Evolutionary conservation across 768 basidiomycete genomes (phyloP).

Genomic region (Rhodotorula diobovata): DNA sequence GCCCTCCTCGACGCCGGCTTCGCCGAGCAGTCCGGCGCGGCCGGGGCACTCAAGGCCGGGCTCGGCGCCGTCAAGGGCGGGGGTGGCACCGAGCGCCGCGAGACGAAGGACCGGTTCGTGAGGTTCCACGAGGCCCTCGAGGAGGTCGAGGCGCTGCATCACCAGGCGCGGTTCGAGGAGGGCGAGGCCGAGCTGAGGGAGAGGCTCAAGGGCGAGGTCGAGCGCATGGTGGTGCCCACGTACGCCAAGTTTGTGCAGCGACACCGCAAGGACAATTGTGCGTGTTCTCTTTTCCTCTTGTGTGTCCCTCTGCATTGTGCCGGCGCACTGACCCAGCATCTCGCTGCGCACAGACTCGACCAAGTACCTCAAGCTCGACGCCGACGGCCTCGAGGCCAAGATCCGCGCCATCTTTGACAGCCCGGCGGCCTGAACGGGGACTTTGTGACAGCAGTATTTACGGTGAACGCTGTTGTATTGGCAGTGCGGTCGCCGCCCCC

Average conservation of each 20-base stretch:
- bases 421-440: background rate
- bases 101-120: conserved; percentile 42
- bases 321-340: background rate
- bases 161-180: conserved; percentile 30
- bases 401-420: conserved; percentile 31
- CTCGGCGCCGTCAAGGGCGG: conserved; percentile 35
- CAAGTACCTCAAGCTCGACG: conserved; percentile 39
- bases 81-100: conserved; percentile 36
- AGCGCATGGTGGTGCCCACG: conserved; percentile 41
- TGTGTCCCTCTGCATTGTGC: background rate
- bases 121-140: conserved; percentile 43
- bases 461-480: no score
- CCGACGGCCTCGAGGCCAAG: conserved; percentile 32
- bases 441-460: no score
- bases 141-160: conserved; percentile 41
- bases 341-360: conserved; percentile 17
- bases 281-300: background rate
- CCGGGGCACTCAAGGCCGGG: conserved; percentile 38
- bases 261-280: conserved; percentile 38
- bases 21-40: conserved; percentile 36
- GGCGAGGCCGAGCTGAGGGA: conserved; percentile 39
- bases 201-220: conserved; percentile 41
- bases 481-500: no score
- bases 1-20: conserved; percentile 41
- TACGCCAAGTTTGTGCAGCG: conserved; percentile 38